A percentile compares a stretch with the other conserved stretches of the same genome.
Conservation (phyloP, 768 basidiomycete species). For the Mycena chlorophos region DNA sequence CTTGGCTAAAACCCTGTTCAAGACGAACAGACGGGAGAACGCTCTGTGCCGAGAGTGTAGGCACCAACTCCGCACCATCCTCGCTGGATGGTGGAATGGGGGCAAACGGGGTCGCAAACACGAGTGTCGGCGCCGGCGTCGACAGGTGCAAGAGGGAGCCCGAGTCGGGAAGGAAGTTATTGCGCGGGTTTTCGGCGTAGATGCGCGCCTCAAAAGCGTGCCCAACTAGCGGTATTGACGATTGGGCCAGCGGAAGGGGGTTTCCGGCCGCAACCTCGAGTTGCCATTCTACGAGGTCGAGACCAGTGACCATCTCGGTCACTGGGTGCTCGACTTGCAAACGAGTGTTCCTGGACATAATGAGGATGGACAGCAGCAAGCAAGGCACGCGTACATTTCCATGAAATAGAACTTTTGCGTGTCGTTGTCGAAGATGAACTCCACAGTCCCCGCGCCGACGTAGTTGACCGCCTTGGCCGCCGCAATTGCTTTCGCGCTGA, state of each 20-base stretch:
- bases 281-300: conserved; percentile 96
- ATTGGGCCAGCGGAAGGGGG: conserved; percentile 74
- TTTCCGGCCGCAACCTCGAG: conserved; percentile 91
- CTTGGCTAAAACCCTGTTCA: conserved; percentile 85
- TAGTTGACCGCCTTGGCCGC: conserved; percentile 93
- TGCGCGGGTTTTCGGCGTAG: conserved; percentile 93
- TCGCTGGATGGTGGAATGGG: conserved; percentile 25
- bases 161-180: conserved; percentile 91
- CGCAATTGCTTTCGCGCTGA: conserved; percentile 85
- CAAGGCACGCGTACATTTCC: conserved; percentile 70
- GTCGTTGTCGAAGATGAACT: conserved; percentile 95
- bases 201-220: conserved; percentile 95
- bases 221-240: conserved; percentile 80
- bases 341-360: conserved; percentile 43
- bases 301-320: conserved; percentile 90
- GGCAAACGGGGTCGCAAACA: conserved; percentile 55
- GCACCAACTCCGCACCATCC: conserved; percentile 31
- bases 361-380: neutral
- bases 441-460: conserved; percentile 90
- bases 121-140: conserved; percentile 71
- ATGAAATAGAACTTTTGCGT: conserved; percentile 88
- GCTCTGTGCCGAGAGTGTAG: conserved; percentile 32
- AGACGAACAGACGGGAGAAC: conserved; percentile 73
- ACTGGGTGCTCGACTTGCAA: conserved; percentile 91
- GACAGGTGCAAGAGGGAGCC: conserved; percentile 80